Evolutionary conservation across 192 early-diverging fungal species (phyloP).

Genomic region (Linnemannia elongata): DNA sequence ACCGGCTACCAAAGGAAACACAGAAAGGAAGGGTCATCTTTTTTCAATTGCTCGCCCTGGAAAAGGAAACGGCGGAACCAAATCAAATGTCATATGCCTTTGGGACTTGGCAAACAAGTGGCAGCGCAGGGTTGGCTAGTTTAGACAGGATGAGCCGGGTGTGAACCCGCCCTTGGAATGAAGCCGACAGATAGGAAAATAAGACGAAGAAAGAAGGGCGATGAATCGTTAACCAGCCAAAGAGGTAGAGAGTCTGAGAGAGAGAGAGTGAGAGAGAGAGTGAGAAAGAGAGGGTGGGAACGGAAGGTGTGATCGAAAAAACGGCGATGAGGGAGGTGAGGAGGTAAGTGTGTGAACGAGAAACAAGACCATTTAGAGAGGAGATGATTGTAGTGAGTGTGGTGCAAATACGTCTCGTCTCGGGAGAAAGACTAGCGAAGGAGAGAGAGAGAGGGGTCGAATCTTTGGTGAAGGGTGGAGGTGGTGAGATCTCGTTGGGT

Average conservation of each 20-base stretch:
- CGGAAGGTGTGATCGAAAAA: not conserved
- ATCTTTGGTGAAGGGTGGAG: not conserved
- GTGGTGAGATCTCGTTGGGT: not conserved
- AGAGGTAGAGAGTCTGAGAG: not conserved
- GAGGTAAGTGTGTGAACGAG: not conserved
- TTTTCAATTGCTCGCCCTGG: not conserved
- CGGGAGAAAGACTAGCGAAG: too few relatives aligned
- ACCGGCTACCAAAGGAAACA: not conserved
- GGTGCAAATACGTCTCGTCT: not conserved
- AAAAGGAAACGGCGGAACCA: not conserved
- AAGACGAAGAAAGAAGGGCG: not conserved
- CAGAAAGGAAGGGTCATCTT: too few relatives aligned
- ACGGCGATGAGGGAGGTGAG: not conserved
- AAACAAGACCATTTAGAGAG: not conserved
- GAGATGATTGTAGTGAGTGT: not conserved
- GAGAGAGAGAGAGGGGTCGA: not conserved
- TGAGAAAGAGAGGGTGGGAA: not conserved
- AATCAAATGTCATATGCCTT: not conserved
- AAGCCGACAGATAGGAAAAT: not conserved
- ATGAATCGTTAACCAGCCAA: not conserved
- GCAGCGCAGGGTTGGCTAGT: not conserved
- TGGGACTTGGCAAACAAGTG: not conserved
- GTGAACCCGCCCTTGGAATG: not conserved
- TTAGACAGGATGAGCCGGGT: not conserved
- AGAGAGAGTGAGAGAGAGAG: not conserved